Evolutionary conservation across 1,139 yeast species (phyloP).

Genomic region (Sugiyamaella grinbergsii): DNA sequence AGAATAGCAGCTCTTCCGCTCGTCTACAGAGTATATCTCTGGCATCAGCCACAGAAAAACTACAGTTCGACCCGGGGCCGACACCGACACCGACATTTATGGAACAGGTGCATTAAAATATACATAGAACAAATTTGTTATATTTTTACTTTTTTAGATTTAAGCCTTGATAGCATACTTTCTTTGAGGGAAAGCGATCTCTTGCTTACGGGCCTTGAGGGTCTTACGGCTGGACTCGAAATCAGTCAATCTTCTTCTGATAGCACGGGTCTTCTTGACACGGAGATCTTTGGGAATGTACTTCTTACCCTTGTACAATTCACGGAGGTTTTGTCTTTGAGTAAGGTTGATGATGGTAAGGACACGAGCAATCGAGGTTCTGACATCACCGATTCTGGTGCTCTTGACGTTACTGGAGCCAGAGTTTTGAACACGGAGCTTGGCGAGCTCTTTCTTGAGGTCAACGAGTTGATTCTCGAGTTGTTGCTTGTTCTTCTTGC

Average conservation of each 20-base stretch:
- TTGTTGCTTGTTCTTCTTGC: slow-evolving; percentile 96
- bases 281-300: slow-evolving; percentile 98
- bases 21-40: no score
- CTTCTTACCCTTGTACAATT: slow-evolving; percentile 92
- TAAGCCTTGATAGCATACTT: slow-evolving; percentile 98
- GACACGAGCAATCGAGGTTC: slow-evolving; percentile 98
- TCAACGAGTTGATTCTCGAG: slow-evolving; percentile 93
- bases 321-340: slow-evolving; percentile 95
- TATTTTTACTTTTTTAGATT: slow-evolving; percentile 32
- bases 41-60: no score
- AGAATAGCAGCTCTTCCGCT: no score
- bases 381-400: slow-evolving; percentile 88
- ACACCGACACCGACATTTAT: no score
- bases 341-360: slow-evolving; percentile 95
- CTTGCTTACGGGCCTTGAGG: slow-evolving; percentile 87
- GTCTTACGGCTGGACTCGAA: slow-evolving; percentile 81
- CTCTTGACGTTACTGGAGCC: slow-evolving; percentile 38
- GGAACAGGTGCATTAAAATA: slow-evolving; percentile 18
- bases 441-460: slow-evolving; percentile 95
- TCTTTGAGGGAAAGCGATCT: slow-evolving; percentile 97
- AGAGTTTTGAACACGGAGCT: slow-evolving; percentile 93
- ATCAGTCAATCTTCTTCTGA: slow-evolving; percentile 95
- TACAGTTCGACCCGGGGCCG: no score
- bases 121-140: slow-evolving; percentile 16
- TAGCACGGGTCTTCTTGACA: slow-evolving; percentile 99